These are phyloP conservation scores for Cercospora sojina DNA, from an alignment of 2,329 filamentous ascomycete genomes.

Conservation along the genomic window DNA sequence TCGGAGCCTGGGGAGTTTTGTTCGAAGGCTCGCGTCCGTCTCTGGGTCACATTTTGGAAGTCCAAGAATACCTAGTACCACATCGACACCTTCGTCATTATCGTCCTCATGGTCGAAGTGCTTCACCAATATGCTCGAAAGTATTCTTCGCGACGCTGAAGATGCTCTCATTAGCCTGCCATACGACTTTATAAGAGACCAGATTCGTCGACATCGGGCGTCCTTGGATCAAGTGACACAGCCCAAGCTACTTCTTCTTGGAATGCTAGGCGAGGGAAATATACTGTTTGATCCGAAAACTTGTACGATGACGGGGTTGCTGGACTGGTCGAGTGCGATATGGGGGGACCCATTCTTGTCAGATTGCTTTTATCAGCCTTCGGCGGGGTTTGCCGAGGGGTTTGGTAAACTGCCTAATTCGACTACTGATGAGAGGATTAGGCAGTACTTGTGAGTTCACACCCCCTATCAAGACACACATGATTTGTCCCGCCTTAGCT, in stretches of 20 bases:
- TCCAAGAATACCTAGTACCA: not conserved
- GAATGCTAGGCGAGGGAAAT: constrained; percentile 51
- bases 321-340: constrained; percentile 54
- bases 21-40: constrained; percentile 47
- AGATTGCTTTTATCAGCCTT: constrained; percentile 48
- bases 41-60: constrained; percentile 53
- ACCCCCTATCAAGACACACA: not conserved
- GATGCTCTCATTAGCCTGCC: constrained; percentile 59
- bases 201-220: constrained; percentile 46
- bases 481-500: not conserved
- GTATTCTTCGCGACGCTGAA: constrained; percentile 56
- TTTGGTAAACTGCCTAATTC: constrained; percentile 42
- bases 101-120: constrained; percentile 54
- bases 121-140: constrained; percentile 54
- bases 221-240: constrained; percentile 52
- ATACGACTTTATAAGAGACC: constrained; percentile 55
- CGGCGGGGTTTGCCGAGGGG: constrained; percentile 45
- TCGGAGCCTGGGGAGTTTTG: constrained; percentile 41
- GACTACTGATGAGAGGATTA: constrained; percentile 36
- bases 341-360: constrained; percentile 59
- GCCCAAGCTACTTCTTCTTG: constrained; percentile 53
- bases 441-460: constrained; percentile 45
- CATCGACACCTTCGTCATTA: constrained; percentile 32
- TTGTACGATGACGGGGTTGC: constrained; percentile 49
- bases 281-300: constrained; percentile 51